A percentile compares a stretch with the other conserved stretches of the same genome.
These are phyloP conservation scores for Pisolithus marmoratus DNA, from an alignment of 768 basidiomycete species.

Conservation along the genomic window DNA sequence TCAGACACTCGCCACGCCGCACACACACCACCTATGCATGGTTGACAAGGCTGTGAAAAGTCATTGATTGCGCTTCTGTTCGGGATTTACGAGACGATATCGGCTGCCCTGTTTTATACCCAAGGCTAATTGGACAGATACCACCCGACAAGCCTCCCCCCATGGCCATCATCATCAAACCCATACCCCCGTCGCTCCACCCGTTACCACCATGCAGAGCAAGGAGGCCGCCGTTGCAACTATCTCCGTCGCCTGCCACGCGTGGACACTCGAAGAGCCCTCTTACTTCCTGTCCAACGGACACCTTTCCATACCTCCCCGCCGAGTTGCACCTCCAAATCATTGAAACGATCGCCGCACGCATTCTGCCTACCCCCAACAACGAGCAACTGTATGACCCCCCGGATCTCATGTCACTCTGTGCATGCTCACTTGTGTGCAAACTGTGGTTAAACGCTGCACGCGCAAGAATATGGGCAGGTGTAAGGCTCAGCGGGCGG, in stretches of 20 bases:
- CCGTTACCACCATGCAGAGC: background rate
- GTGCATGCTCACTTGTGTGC: constrained; percentile 25
- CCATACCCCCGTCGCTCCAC: background rate
- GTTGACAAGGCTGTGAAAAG: too few relatives aligned
- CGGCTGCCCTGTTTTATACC: background rate
- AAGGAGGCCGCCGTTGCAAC: background rate
- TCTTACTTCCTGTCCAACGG: background rate
- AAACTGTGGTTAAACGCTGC: constrained; percentile 25
- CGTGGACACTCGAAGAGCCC: background rate
- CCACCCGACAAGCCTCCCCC: background rate
- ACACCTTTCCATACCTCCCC: constrained; percentile 16
- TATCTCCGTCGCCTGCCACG: background rate
- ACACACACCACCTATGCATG: too few relatives aligned
- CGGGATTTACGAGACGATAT: too few relatives aligned
- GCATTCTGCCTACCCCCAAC: constrained; percentile 6
- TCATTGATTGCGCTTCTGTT: too few relatives aligned
- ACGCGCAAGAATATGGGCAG: constrained; percentile 18
- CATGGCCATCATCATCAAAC: background rate
- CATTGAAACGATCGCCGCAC: constrained; percentile 20
- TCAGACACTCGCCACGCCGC: too few relatives aligned
- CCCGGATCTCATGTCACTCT: constrained; percentile 15
- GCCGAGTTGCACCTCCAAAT: constrained; percentile 27
- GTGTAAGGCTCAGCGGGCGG: constrained; percentile 14
- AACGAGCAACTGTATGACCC: constrained; percentile 12
- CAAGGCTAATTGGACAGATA: background rate